Evolutionary conservation across 805 yeast species (phyloP).

Genomic region (Babjeviella inositovora): DNA sequence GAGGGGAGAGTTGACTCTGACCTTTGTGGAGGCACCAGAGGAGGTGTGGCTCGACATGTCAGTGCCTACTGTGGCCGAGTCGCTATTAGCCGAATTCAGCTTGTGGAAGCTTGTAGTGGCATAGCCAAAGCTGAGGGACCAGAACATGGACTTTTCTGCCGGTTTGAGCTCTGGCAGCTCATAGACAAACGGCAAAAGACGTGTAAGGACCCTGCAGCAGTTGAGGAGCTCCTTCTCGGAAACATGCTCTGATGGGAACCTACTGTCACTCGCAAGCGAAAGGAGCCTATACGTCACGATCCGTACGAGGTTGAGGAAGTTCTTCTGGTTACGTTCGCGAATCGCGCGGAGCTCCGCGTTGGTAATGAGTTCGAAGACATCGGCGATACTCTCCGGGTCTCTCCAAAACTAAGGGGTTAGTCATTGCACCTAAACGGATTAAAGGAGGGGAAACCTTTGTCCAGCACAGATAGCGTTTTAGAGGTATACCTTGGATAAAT

Average conservation of each 20-base stretch:
- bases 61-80: conserved; percentile 9
- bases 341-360: conserved; percentile 41
- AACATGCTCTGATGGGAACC: conserved; percentile 8
- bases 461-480: no score
- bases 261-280: conserved; percentile 5
- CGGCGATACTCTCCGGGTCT: conserved; percentile 31
- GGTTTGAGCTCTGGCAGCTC: conserved; percentile 27
- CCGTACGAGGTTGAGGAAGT: conserved; percentile 37
- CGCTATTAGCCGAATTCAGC: conserved; percentile 2
- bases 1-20: conserved; percentile 5
- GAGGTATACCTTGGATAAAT: no score
- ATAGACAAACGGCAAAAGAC: conserved; percentile 49
- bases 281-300: conserved; percentile 16
- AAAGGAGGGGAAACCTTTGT: no score
- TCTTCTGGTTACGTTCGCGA: conserved; percentile 37
- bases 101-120: conserved; percentile 4
- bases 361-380: conserved; percentile 40
- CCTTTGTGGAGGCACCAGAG: conserved; percentile 6
- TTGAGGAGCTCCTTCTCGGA: conserved; percentile 27
- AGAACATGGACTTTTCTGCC: conserved; percentile 18
- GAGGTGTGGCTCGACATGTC: conserved; percentile 4
- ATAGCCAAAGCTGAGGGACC: conserved; percentile 16
- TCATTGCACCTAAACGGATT: no score
- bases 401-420: conserved; percentile 12
- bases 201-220: conserved; percentile 48